Base-by-base conservation (phyloP, 257 asterid genomes). In the Gentiana macrophylla region DNA sequence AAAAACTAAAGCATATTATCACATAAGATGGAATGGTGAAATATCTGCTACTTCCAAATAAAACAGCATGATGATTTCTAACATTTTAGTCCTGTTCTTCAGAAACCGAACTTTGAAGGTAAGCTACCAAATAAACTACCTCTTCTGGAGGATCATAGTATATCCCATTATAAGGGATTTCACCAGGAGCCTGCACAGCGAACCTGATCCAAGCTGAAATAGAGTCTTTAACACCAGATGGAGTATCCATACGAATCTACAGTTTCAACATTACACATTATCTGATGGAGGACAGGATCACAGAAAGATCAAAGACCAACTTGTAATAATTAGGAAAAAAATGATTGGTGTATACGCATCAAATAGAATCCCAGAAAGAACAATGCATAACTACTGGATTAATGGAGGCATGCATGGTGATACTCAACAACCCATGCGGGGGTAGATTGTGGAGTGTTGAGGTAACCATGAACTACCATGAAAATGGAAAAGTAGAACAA, bases 131-230 rank as follows among this genome's bases (percentile, higher is more conserved):
- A 41, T 41, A 41, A 24, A 60, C 36, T 77, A 92, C 99, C 95
- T 80, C 94, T 76, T 85, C 87, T 12, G 99, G 94, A 65, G 99
- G 99, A 76, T 92, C 99, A 60, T 92, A 92, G 72, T 92, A 83
- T 74, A 92, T 73, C 58, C 97, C 99, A 72, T 88, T 74, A 63
- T 80, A 92, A 8, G 99, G 99, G 65, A 92, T 88, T 74, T 89
- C 94, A 57, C 89, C 94, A 53, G 97, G 94, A 74, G 94, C 94
- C 72, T 92, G 99, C 49, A 92, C 89, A 37, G 97, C 80, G 68
- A 78, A 88, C 71, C 88, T 83, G 74, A 85, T 88, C 99, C 99
- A 92, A 71, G 99, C 97, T 52, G 99, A 94, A 74, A 92, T 92
- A n/a, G 97, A 92, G 77, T 92, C 97, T 73, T 88, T 92, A 35